Conservation (phyloP, 225 moss, liverwort and hornwort genomes). For the Thuidium tamariscinum region DNA sequence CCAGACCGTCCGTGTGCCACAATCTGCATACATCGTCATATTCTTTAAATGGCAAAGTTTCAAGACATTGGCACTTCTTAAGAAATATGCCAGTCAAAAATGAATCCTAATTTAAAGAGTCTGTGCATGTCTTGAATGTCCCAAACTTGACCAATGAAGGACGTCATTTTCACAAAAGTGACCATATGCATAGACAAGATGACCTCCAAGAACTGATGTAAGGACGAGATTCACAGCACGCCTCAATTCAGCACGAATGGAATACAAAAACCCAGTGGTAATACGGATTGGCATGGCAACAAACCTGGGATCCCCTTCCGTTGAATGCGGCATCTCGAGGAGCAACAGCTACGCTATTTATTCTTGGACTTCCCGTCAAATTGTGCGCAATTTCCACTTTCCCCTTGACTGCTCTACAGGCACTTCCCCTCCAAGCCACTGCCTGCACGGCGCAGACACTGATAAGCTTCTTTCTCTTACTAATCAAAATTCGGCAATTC, state of each 20-base stretch:
- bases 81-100: not conserved
- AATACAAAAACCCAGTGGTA: not conserved
- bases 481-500: not conserved
- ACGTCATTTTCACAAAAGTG: not conserved
- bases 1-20: slow-evolving; percentile 25
- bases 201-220: not conserved
- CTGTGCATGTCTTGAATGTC: not conserved
- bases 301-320: slow-evolving; percentile 12
- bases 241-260: not conserved
- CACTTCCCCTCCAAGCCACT: not conserved
- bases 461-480: not conserved
- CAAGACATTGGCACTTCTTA: not conserved
- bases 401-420: not conserved
- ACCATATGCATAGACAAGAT: not conserved
- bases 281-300: not conserved
- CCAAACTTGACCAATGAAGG: not conserved
- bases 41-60: not conserved
- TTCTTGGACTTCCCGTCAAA: not conserved
- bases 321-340: not conserved
- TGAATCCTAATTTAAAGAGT: not conserved
- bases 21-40: slow-evolving; percentile 15
- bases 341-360: not conserved
- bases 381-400: not conserved
- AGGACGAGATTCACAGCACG: not conserved
- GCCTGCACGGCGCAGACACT: slow-evolving; percentile 5